Percentiles rank a stretch among this genome's conserved stretches.
Conservation (phyloP, 352 stramenopile species). For the Elongisporangium anandrum region DNA sequence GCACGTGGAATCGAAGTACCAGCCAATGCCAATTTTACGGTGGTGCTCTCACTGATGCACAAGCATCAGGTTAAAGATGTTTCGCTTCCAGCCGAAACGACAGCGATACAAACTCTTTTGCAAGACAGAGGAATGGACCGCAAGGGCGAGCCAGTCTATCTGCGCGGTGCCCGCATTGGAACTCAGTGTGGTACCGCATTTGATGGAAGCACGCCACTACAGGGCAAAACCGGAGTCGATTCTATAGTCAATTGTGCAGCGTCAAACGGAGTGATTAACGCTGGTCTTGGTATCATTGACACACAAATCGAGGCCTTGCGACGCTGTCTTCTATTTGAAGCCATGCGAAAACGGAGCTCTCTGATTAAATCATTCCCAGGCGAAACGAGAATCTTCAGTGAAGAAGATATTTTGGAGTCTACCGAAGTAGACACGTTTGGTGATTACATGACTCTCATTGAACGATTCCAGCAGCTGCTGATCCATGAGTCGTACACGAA, state of each 20-base stretch:
- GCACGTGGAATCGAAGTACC: constrained; percentile 39
- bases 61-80: constrained; percentile 53
- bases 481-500: constrained; percentile 69
- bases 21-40: constrained; percentile 36
- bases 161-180: constrained; percentile 59
- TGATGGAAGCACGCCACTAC: constrained; percentile 1
- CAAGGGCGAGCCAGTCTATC: constrained; percentile 48
- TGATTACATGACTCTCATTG: constrained; percentile 62
- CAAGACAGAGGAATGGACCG: constrained; percentile 55
- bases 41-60: constrained; percentile 49
- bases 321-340: constrained; percentile 59
- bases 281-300: constrained; percentile 54
- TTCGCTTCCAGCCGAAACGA: constrained; percentile 29
- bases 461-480: constrained; percentile 59
- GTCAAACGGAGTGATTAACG: constrained; percentile 20
- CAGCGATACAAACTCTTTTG: constrained; percentile 36
- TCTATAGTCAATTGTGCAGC: background rate
- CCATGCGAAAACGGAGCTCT: constrained; percentile 69
- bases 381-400: constrained; percentile 36
- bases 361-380: constrained; percentile 57
- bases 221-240: background rate
- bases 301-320: constrained; percentile 59
- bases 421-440: constrained; percentile 61
- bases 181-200: constrained; percentile 30
- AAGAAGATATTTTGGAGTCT: constrained; percentile 41